Evolutionary conservation across 495 filamentous ascomycete species (phyloP).

Genomic region (Neurospora discreta): DNA sequence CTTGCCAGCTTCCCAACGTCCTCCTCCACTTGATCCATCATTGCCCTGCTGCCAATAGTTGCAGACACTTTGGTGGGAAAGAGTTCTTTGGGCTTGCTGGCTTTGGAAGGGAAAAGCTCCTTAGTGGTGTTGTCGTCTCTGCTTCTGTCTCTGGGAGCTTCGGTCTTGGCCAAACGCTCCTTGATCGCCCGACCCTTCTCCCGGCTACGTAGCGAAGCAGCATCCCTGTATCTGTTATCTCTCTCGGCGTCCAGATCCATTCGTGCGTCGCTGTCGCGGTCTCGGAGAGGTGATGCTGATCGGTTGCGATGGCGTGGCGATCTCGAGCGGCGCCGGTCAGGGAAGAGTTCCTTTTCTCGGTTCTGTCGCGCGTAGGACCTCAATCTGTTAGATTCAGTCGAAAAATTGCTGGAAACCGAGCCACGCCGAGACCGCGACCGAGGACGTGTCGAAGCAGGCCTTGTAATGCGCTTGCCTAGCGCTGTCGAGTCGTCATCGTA

Average conservation of each 20-base stretch:
- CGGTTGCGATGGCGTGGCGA: conserved; percentile 45
- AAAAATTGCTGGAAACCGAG: conserved; percentile 24
- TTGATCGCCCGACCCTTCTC: conserved; percentile 35
- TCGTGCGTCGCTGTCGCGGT: conserved; percentile 46
- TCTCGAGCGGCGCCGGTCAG: conserved; percentile 17
- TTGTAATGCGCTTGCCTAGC: conserved; percentile 20
- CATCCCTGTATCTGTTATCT: conserved; percentile 11
- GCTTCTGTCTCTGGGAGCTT: not conserved
- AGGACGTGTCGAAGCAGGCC: not conserved
- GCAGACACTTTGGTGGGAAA: conserved; percentile 49
- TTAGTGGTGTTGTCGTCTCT: conserved; percentile 27
- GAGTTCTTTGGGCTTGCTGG: conserved; percentile 48
- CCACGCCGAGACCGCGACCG: conserved; percentile 16
- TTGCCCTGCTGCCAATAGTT: conserved; percentile 16
- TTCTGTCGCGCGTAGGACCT: conserved; percentile 20
- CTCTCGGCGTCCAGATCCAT: conserved; percentile 28
- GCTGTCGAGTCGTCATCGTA: conserved; percentile 58
- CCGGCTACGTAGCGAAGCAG: conserved; percentile 27
- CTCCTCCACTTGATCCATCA: conserved; percentile 29
- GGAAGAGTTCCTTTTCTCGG: conserved; percentile 44
- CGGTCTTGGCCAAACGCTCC: conserved; percentile 22
- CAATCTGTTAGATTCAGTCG: conserved; percentile 15
- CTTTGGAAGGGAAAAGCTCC: conserved; percentile 60
- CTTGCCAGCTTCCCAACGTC: conserved; percentile 32
- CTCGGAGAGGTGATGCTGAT: conserved; percentile 59